A percentile compares a stretch with the other conserved stretches of the same genome.
phyloP scores from a whole-genome alignment of 352 stramenopile genomes.

The Phytophthora megakarya region DNA sequence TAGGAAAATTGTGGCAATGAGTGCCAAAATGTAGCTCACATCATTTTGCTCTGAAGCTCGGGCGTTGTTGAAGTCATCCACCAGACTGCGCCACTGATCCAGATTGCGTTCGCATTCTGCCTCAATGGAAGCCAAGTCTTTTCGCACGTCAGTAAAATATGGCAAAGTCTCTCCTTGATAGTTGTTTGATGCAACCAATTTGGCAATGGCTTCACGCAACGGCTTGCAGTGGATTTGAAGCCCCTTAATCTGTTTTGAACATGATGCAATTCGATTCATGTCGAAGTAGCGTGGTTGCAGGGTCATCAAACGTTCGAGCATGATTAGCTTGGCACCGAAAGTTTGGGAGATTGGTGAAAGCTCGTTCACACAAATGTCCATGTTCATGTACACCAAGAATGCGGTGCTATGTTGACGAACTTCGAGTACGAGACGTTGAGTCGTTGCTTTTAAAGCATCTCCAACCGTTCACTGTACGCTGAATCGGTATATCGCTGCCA shows the following conservation, averaged over 20 bases:
- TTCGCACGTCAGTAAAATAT: constrained; percentile 83
- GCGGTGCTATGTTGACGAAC: constrained; percentile 70
- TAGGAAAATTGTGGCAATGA: constrained; percentile 80
- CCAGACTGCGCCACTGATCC: constrained; percentile 57
- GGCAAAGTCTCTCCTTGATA: constrained; percentile 68
- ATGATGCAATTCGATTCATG: constrained; percentile 46
- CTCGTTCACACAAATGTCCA: constrained; percentile 79
- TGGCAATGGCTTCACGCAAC: constrained; percentile 59
- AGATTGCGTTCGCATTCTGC: constrained; percentile 80
- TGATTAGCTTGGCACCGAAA: constrained; percentile 65
- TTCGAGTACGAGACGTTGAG: constrained; percentile 77
- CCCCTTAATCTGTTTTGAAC: constrained; percentile 65
- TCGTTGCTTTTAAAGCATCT: too few relatives aligned
- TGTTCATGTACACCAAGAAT: constrained; percentile 76
- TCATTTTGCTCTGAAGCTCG: constrained; percentile 66
- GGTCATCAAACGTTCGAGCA: constrained; percentile 60
- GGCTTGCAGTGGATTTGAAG: constrained; percentile 71
- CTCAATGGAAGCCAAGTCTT: constrained; percentile 72
- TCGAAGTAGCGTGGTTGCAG: constrained; percentile 62
- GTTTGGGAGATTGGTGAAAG: constrained; percentile 71
- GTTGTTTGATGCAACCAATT: constrained; percentile 65
- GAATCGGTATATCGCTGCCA: too few relatives aligned
- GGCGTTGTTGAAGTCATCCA: constrained; percentile 72
- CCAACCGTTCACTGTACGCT: too few relatives aligned
- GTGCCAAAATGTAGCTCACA: constrained; percentile 73